Conservation (phyloP, 176 grass and related monocot genomes). For the Aegilops bicornis region DNA sequence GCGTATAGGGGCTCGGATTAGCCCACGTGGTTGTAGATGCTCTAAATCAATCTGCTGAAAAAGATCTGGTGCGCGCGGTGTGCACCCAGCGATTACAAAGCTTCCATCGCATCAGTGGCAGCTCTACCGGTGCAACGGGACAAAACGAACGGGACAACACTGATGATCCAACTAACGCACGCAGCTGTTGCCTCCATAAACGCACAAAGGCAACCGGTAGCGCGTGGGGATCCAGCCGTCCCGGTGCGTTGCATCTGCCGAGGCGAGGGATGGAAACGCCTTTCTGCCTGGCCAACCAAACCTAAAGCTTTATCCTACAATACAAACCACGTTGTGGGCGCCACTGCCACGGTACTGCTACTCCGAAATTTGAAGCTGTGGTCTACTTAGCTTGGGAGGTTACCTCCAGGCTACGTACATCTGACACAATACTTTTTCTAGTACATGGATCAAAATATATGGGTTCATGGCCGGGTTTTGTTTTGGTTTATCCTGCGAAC, state of each 20-base stretch:
- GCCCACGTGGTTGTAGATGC: too few species aligned
- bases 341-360: neutral
- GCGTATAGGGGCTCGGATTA: too few species aligned
- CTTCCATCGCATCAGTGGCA: neutral
- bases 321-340: neutral
- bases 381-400: neutral
- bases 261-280: neutral
- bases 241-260: conserved; percentile 3
- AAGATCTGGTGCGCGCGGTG: too few species aligned
- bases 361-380: too few species aligned
- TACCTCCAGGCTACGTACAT: neutral
- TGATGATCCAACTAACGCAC: neutral
- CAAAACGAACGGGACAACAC: neutral
- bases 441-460: neutral
- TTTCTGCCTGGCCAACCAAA: neutral
- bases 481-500: neutral
- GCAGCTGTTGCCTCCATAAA: neutral
- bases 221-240: neutral
- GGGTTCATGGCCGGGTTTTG: neutral
- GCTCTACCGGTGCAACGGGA: neutral
- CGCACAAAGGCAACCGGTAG: neutral
- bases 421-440: neutral
- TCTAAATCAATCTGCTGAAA: too few species aligned
- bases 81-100: neutral
- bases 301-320: neutral